Evolutionary conservation across 306 rosid species (phyloP), one percentile per base, ranked within the genome.

Genomic region (Ochetophila trinervis): DNA sequence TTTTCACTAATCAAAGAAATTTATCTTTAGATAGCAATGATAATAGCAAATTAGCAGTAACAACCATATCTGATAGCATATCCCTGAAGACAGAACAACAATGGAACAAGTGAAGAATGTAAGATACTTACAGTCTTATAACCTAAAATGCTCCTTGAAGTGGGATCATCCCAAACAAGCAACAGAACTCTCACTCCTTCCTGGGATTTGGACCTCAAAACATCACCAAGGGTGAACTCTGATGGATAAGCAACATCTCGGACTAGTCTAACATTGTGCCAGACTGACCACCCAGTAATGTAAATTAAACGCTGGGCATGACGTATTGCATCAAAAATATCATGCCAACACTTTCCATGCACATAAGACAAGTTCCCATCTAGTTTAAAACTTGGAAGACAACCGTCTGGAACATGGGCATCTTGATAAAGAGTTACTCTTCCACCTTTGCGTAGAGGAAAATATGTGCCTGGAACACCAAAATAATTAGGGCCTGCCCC

Each of bases 121-220:
- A 67, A 69, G 63, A 23, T 47, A 85, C 96, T 88, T 66, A 90
- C 99, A 9, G 90, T 86, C 75, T 62, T 83, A 71, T 83, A 86
- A 59, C 99, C 99, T 53, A 93, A 73, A 78, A 93, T 90, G 82
- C 63, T 93, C 78, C 96, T 89, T 49, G 99, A 93, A 19, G 99
- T 84, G 21, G 97, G 99, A 65, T 93, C 99, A 72, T 93, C 99
- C 99, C 99, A 93, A 63, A 93, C 74, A 80, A 93, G 99, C 52
- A 93, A 91, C 79, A 93, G 85, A 78, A 93, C 99, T 58, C 99
- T 84, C 62, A 93, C 97, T 78, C 99, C 99, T 70, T 93, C 97
- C 71, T 83, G 89, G 27, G 99, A 93, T 81, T 88, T 93, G 16
- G 88, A 48, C 83, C 90, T 86, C 68, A 93, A 78, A 70, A 93